These are phyloP conservation scores for Nicotiana sylvestris DNA, from an alignment of 257 asterid genomes.

Conservation along the genomic window DNA sequence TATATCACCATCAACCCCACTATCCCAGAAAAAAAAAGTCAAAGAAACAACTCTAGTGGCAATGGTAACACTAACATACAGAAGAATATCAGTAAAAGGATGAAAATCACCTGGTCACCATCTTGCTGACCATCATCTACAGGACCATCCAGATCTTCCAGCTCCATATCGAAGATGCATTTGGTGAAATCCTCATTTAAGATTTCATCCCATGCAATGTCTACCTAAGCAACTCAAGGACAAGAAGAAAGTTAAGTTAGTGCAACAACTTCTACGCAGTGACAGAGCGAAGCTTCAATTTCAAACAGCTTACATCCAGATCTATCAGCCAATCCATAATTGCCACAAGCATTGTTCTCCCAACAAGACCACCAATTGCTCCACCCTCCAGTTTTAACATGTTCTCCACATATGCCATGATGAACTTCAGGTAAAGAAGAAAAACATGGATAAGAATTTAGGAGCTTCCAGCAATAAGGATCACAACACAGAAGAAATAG, in stretches of 20 bases:
- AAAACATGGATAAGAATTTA: not conserved
- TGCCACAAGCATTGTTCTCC: constrained; percentile 57
- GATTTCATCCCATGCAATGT: constrained; percentile 77
- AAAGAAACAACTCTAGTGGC: too few species aligned
- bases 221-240: constrained; percentile 45
- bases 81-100: not conserved
- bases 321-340: constrained; percentile 67
- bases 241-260: not conserved
- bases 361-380: constrained; percentile 54
- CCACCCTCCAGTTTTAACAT: constrained; percentile 78
- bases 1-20: not conserved
- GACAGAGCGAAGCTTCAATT: not conserved
- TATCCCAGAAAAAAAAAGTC: not conserved
- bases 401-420: constrained; percentile 71
- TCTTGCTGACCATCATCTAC: constrained; percentile 43
- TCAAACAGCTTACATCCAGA: constrained; percentile 69
- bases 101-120: constrained; percentile 45
- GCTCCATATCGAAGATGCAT: constrained; percentile 82
- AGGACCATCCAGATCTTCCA: constrained; percentile 68
- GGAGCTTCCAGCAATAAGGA: not conserved
- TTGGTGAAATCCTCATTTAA: constrained; percentile 68
- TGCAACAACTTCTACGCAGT: not conserved
- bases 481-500: not conserved
- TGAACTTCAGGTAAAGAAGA: constrained; percentile 34
- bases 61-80: not conserved